A percentile compares a stretch with the other conserved stretches of the same genome.
Conservation (phyloP, 306 rosid genomes). For the Lagenaria siceraria region DNA sequence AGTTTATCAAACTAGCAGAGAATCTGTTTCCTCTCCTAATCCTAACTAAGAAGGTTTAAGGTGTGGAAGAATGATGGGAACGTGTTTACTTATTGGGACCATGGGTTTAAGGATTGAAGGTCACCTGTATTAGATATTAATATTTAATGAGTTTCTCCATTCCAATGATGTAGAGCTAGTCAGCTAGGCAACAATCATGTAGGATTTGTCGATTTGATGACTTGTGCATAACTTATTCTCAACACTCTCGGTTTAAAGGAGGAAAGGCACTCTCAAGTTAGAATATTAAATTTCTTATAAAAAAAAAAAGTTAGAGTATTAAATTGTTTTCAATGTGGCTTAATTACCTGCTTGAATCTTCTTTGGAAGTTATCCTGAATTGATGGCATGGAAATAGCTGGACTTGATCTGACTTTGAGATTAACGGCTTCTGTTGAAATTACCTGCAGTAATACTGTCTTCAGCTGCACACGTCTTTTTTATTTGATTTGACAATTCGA, state of each 20-base stretch:
- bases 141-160: not conserved
- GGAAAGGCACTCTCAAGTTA: not conserved
- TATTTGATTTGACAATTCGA: not conserved
- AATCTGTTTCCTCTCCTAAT: not conserved
- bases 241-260: not conserved
- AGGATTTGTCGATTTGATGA: not conserved
- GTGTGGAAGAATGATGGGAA: not conserved
- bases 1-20: not conserved
- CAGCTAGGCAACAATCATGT: not conserved
- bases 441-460: not conserved
- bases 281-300: too few species aligned
- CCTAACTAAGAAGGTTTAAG: not conserved
- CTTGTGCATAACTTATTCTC: not conserved
- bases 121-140: not conserved
- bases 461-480: not conserved
- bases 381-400: not conserved
- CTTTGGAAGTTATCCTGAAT: not conserved
- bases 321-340: not conserved
- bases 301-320: too few species aligned
- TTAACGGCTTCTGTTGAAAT: not conserved
- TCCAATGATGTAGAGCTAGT: not conserved
- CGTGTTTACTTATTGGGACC: not conserved
- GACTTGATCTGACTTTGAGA: not conserved
- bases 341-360: not conserved
- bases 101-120: not conserved